phyloP scores from a whole-genome alignment of 179 eudicot species.

The Beta macrorhiza region DNA sequence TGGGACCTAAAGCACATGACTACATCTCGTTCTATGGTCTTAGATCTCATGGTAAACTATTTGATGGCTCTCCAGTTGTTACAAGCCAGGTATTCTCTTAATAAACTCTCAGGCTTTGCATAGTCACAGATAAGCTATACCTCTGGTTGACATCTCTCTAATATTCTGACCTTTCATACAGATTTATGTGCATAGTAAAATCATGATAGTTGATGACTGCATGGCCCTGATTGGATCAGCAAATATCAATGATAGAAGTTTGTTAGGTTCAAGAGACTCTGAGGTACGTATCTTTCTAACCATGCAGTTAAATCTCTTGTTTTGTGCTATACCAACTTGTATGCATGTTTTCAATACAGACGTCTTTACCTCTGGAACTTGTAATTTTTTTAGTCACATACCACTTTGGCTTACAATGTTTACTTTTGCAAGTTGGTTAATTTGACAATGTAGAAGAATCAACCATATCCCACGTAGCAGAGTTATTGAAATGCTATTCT shows the following conservation, averaged over 20 bases:
- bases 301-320: conserved; percentile 16
- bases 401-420: neutral
- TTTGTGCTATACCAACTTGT: neutral
- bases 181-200: conserved; percentile 98
- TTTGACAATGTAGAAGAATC: neutral
- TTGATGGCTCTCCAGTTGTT: conserved; percentile 77
- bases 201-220: conserved; percentile 91
- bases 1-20: conserved; percentile 81
- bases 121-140: conserved; percentile 4
- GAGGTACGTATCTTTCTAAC: conserved; percentile 54
- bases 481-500: neutral
- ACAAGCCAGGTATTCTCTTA: conserved; percentile 71
- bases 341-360: neutral
- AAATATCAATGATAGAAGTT: conserved; percentile 92
- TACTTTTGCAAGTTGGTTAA: neutral
- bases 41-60: conserved; percentile 80
- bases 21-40: conserved; percentile 96
- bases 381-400: neutral
- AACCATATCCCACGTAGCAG: neutral
- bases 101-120: neutral
- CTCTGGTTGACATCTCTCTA: neutral
- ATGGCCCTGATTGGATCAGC: conserved; percentile 88
- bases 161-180: conserved; percentile 32
- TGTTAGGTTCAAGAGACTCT: conserved; percentile 96
- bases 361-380: neutral